Evolutionary conservation across 2,329 filamentous ascomycete genomes (phyloP).

Genomic region (Lasiodiplodia sp.): DNA sequence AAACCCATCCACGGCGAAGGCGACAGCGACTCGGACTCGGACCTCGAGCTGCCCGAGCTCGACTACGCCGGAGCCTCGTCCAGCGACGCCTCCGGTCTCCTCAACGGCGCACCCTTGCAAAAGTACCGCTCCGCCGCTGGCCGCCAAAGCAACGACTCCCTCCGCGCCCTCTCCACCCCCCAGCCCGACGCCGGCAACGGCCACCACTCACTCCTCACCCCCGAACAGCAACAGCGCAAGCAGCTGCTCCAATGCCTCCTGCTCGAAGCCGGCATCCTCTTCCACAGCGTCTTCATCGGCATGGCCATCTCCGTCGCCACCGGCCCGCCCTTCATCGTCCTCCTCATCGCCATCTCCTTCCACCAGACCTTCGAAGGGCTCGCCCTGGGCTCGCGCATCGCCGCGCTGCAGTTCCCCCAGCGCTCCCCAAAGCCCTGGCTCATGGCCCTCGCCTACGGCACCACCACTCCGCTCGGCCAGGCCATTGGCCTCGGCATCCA

Average conservation of each 20-base stretch:
- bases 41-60: conserved; percentile 43
- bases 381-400: conserved; percentile 74
- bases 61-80: conserved; percentile 31
- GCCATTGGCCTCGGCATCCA: conserved; percentile 59
- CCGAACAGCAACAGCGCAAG: conserved; percentile 57
- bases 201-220: conserved; percentile 27
- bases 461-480: conserved; percentile 61
- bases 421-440: conserved; percentile 77
- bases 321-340: conserved; percentile 68
- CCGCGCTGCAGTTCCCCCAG: conserved; percentile 72
- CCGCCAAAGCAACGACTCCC: conserved; percentile 6
- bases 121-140: conserved; percentile 31
- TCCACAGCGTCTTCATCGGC: conserved; percentile 79
- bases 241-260: conserved; percentile 76
- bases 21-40: conserved; percentile 44
- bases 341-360: conserved; percentile 74
- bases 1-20: conserved; percentile 33
- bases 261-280: conserved; percentile 78
- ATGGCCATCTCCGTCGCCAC: conserved; percentile 75
- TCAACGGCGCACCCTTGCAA: conserved; percentile 37
- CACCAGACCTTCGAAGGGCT: conserved; percentile 76
- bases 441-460: conserved; percentile 69
- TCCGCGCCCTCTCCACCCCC: neutral
- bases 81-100: conserved; percentile 42
- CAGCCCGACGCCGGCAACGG: neutral